Evolutionary conservation across 345 rosid species (phyloP), one percentile per base, ranked within the genome.

Genomic region (Brassica carinata): DNA sequence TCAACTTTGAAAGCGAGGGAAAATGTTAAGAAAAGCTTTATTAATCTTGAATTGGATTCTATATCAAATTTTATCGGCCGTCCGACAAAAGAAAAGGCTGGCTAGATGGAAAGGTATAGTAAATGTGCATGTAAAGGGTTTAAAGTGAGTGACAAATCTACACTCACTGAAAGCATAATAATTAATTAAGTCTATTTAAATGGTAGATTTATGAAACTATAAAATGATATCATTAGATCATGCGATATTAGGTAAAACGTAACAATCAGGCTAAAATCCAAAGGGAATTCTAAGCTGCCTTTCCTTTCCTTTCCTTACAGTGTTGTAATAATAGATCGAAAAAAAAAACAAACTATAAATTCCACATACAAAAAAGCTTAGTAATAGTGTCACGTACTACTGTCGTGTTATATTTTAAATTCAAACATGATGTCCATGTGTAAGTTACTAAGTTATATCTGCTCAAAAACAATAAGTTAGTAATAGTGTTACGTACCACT

Each of bases 11-110:
- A 45, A 45, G 26, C 7, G 62, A 48, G 13, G n/a, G 15, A 51
- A 4, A 19, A 48, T 7, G 64, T 13, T 31, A 1, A 14, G n/a
- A 51, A 31, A 43, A n/a, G 8, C 5, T n/a, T 61, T 45, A 9
- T 30, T 8, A n/a, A 14, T 33, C 10, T 71, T 55, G 72, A 64
- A 67, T 38, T 55, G 72, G 67, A 71, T 64, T 65, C 43, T 26
- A 64, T 19, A n/a, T 30, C 8, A 27, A 59, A 38, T 17, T 34
- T 38, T 5, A 65, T 72, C 53, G 82, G 10, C 77, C 13, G 48
- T 65, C 58, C 14, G 68, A 79, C 68, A 72, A 38, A 10, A 66
- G 45, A 66, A 72, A n/a, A 72, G 76, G 65, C 38, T 51, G 17
- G 14, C 8, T 23, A 71, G 9, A 9, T 78, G 40, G 1, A 78